phyloP scores from a whole-genome alignment of 1,139 yeast genomes.

The Scheffersomyces segobiensis region DNA sequence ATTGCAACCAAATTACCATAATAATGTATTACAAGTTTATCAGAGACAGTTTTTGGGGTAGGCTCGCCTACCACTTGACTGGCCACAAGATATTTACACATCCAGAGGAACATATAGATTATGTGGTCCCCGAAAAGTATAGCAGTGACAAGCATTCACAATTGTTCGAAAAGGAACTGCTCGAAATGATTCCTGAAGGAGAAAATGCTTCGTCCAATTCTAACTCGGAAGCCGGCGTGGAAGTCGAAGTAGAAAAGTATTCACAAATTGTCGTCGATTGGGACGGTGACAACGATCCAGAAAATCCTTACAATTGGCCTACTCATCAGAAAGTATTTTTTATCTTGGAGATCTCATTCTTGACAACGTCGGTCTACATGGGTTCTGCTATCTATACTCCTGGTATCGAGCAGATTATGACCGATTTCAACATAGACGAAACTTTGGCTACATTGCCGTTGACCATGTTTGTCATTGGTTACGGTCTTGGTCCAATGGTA shows the following conservation, averaged over 20 bases:
- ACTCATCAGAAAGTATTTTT: constrained; percentile 35
- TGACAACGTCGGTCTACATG: constrained; percentile 58
- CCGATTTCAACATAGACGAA: constrained; percentile 25
- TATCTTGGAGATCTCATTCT: constrained; percentile 38
- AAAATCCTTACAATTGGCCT: constrained; percentile 61
- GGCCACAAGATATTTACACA: constrained; percentile 28
- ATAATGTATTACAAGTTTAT: constrained; percentile 16
- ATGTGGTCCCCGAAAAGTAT: constrained; percentile 35
- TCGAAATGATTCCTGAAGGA: not conserved
- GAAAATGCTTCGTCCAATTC: not conserved
- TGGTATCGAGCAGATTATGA: constrained; percentile 36
- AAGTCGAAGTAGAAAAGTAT: not conserved
- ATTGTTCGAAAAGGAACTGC: not conserved
- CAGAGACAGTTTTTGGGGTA: constrained; percentile 37
- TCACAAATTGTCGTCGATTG: constrained; percentile 27
- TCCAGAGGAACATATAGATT: constrained; percentile 33
- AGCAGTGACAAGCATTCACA: not conserved
- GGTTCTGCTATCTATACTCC: constrained; percentile 66
- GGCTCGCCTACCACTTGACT: constrained; percentile 32
- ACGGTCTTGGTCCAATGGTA: constrained; percentile 41
- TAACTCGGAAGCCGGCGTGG: not conserved
- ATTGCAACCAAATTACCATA: not conserved
- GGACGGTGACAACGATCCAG: constrained; percentile 57
- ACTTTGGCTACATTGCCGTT: constrained; percentile 34
- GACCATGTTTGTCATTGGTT: constrained; percentile 38